Evolutionary conservation across 306 rosid species (phyloP).

Genomic region (Senna tora): DNA sequence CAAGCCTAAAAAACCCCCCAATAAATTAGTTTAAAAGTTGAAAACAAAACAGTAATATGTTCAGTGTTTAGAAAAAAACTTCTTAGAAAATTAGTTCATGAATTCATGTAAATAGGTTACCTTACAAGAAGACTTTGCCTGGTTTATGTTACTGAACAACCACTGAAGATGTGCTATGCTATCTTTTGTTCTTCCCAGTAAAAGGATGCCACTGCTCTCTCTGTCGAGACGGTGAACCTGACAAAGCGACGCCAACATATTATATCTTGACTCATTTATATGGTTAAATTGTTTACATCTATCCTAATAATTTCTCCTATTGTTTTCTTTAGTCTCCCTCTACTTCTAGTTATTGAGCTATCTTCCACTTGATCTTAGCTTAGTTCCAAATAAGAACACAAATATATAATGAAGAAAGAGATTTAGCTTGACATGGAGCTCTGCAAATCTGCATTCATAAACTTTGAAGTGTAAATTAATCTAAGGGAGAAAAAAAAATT

Average conservation of each 20-base stretch:
- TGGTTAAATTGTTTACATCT: too few species aligned
- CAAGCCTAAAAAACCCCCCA: slow-evolving; percentile 58
- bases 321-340: too few species aligned
- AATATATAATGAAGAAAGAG: slow-evolving; percentile 6
- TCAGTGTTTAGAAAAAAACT: background rate
- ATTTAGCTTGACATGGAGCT: background rate
- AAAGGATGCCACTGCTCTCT: slow-evolving; percentile 83
- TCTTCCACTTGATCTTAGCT: too few species aligned
- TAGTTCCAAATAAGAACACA: background rate
- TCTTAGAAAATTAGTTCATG: slow-evolving; percentile 21
- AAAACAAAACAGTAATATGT: slow-evolving; percentile 16
- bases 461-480: background rate
- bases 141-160: slow-evolving; percentile 64
- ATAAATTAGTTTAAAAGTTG: slow-evolving; percentile 14
- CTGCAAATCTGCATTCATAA: too few species aligned
- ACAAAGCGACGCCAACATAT: background rate
- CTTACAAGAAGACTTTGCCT: slow-evolving; percentile 63
- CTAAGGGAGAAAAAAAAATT: background rate
- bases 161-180: slow-evolving; percentile 74
- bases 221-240: slow-evolving; percentile 95
- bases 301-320: too few species aligned
- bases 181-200: slow-evolving; percentile 86
- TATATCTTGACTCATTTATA: too few species aligned
- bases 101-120: slow-evolving; percentile 42
- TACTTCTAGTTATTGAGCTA: too few species aligned